These are phyloP conservation scores for Saraca asoca DNA, from an alignment of 331 rosid species.

Conservation along the genomic window DNA sequence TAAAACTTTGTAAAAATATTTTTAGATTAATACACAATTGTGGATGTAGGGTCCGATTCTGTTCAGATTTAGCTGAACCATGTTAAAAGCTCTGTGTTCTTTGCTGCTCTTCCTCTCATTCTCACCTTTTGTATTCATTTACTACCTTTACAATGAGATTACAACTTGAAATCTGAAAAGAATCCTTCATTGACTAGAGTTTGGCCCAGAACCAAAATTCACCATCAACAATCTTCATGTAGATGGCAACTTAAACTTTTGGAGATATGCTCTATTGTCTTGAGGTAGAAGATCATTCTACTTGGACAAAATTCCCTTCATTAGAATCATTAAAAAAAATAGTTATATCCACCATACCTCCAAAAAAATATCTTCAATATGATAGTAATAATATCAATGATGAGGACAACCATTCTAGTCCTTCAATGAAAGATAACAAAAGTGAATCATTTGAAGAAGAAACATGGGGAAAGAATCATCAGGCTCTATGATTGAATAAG, in stretches of 20 bases:
- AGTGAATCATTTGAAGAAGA: constrained; percentile 58
- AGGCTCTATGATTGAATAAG: background rate
- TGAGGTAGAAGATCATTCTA: constrained; percentile 35
- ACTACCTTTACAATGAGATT: no score
- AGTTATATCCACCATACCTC: constrained; percentile 81
- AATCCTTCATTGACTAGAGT: no score
- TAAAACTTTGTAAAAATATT: no score
- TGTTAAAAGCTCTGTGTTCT: no score
- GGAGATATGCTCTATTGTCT: constrained; percentile 67
- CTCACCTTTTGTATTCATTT: no score
- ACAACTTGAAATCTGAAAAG: no score
- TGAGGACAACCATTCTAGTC: background rate
- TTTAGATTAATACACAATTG: no score
- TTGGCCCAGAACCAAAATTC: no score
- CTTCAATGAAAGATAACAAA: background rate
- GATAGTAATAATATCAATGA: constrained; percentile 18
- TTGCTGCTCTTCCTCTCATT: no score
- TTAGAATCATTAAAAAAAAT: constrained; percentile 64
- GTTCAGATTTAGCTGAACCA: no score
- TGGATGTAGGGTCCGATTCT: no score
- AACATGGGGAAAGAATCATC: constrained; percentile 24
- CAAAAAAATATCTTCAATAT: constrained; percentile 51
- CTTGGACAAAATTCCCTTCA: constrained; percentile 68
- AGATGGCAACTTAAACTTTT: constrained; percentile 61
- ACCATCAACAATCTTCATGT: no score